Base-by-base conservation (phyloP, 805 yeast genomes). In the Metschnikowia lachancei region DNA sequence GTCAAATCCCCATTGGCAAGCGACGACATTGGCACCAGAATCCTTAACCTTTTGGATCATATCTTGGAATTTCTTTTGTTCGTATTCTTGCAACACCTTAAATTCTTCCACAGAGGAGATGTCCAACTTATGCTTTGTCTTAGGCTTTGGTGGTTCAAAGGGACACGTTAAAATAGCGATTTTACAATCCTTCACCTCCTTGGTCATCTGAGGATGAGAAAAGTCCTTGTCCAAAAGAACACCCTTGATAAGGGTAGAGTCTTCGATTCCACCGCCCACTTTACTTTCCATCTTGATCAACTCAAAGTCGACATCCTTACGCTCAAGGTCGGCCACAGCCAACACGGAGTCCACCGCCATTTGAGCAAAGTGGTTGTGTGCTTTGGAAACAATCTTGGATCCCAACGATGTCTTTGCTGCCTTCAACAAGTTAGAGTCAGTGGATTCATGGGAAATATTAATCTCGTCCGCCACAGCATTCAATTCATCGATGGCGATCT, bases 1-100 rank as follows among this genome's bases (percentile, higher is more conserved):
- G 67, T 92, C 99, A 60, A 92, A 94, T 14, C 99, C 99, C 99
- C 99, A 92, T 73, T 92, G 99, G 72, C 99, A 94, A 33, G 95
- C 92, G 43, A 92, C 99, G 46, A 92, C 80, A 66, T 91, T 92
- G 24, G 99, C 98, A 35, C 98, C 98, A 0, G 96, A 77, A 20
- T 77, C 80, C 69, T 94, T 91, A 45, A 94, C 95, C 52, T 76
- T 71, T 49, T 83, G 76, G 49, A 94, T 90, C 99, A 94, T 94
- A 65, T 87, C 89, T 63, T 76, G 79, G 64, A 94, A 94, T 66
- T 89, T 90, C 53, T 85, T 83, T 57, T 85, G 92, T 74, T 94
- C 99, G 67, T 94, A 94, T 43, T 80, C 80, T 72, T 95, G 99
- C 63, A 94, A 78, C 53, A 81, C 85, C 66, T 85, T 80, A 72